Base-by-base conservation (phyloP, 129 eudicot genomes). In the Mikania micrantha region DNA sequence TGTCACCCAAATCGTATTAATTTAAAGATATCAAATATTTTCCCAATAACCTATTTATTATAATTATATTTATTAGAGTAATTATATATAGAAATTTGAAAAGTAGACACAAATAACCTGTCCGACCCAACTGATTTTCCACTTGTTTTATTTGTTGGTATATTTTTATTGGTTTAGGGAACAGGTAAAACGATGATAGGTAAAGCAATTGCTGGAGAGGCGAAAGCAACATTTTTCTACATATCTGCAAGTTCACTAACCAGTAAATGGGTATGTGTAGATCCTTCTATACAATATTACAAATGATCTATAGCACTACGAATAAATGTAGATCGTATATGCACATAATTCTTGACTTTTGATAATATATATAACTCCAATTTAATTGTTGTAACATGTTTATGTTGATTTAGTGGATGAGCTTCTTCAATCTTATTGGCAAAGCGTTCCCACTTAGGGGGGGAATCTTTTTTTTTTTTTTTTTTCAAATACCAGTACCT, bases 101-200 rank as follows among this genome's bases (percentile, higher is more conserved):
- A 52, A 24, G 32, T 52, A 21, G 32, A 11, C 60, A 22, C 29
- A 57, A 57, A 27, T 57, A 27, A 52, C 21, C 63, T 12, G 38
- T 57, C 29, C 1, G n/a, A 13, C 34, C 39, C 21, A 57, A 28
- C 39, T 11, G 10, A 27, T 59, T 31, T 53, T 32, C 39, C 53
- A 44, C 29, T 32, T 12, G 4, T 39, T 53, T 66, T 13, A 66
- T 40, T 60, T 64, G 72, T 48, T 39, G 52, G 49, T 13, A 19
- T 68, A 54, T 49, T 20, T 64, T 56, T 71, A 74, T 50, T 75
- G 67, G 70, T 29, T 49, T 60, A 93, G 99, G 99, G 99, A 74
- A 93, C 99, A 60, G 99, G 99, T 70, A 93, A 93, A 71, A 93
- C 99, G 10, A 93, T 93, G 99, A 93, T 93, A 59, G 99, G 99